phyloP scores from a whole-genome alignment of 2,329 filamentous ascomycete species.

The Sordariomycetes sp. region DNA sequence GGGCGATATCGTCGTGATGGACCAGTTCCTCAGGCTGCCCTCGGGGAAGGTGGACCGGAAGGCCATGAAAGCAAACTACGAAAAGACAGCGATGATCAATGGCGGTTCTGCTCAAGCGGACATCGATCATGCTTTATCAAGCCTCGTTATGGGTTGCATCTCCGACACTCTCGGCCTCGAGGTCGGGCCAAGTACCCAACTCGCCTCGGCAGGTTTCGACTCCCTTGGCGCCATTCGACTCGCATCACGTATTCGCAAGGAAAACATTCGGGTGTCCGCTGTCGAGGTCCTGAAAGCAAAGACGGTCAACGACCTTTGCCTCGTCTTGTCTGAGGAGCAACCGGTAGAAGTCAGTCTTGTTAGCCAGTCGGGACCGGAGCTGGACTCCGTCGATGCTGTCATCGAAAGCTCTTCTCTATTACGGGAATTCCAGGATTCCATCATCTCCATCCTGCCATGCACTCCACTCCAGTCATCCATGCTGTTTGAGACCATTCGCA shows the following conservation, averaged over 20 bases:
- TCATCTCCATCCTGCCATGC: slow-evolving; percentile 42
- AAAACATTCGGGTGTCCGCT: slow-evolving; percentile 41
- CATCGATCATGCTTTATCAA: not conserved
- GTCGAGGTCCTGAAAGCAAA: slow-evolving; percentile 47
- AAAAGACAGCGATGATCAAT: slow-evolving; percentile 6
- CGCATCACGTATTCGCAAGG: slow-evolving; percentile 46
- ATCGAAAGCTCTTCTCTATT: not conserved
- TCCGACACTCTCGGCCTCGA: slow-evolving; percentile 23
- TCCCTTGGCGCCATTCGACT: slow-evolving; percentile 39
- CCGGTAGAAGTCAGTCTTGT: not conserved
- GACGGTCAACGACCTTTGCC: slow-evolving; percentile 16
- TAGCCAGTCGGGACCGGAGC: not conserved
- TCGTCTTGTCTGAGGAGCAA: not conserved
- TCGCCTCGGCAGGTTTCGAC: slow-evolving; percentile 48
- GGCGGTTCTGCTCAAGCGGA: not conserved
- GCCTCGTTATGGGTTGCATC: slow-evolving; percentile 24
- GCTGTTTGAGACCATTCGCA: slow-evolving; percentile 57
- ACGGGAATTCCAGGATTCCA: slow-evolving; percentile 6
- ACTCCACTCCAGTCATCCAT: slow-evolving; percentile 68
- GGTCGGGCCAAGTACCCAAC: slow-evolving; percentile 21
- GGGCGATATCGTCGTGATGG: slow-evolving; percentile 50
- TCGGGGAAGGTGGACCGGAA: slow-evolving; percentile 77
- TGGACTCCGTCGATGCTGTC: not conserved
- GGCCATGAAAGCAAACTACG: slow-evolving; percentile 39
- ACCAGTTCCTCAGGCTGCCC: slow-evolving; percentile 57